Base-by-base conservation (phyloP, 2,329 filamentous ascomycete species). In the Aspergillus costaricaensis region DNA sequence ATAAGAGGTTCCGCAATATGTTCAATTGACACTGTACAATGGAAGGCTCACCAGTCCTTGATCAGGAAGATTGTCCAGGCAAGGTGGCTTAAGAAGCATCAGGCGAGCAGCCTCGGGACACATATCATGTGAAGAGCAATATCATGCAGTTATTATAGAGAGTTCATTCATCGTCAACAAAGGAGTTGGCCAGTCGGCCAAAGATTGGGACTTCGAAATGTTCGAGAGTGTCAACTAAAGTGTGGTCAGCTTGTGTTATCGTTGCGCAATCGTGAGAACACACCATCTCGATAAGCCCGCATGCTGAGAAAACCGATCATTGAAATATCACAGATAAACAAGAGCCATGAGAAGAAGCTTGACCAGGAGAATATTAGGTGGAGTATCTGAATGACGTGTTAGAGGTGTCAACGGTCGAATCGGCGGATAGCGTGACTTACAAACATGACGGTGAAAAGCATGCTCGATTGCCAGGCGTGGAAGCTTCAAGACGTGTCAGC, bases 381-480 rank as follows among this genome's bases (percentile, higher is more conserved):
- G 23, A 97, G 67, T 55, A 96, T 77, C 76, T 93, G 86, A 60
- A 87, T 72, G 36, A 15, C 4, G 51, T 65, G 51, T 65, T 50
- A 69, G 63, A 39, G 36, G 54, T 15, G 21, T 49, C 23, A 21
- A 30, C 17, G 21, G 15, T 17, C 4, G 14, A 39, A 39, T 25
- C 48, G 14, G 38, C 44, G 25, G 25, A n/a, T 57, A 21, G 39
- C 17, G 30, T 19, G 41, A 74, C 80, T 69, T 70, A 85, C 82
- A 67, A 86, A 86, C 41, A 86, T 74, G 52, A 85, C 85, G 0
- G 91, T 89, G 75, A 96, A 97, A 3, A 96, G 77, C 70, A 96
- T 82, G 65, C 89, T 88, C 6, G 90, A 91, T 78, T 99, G 95
- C 94, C 95, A 99, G 7, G 95, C 95, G 76, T 99, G 95, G 69